These are phyloP conservation scores for Vickermania spadyakhi DNA, from an alignment of 208 protist genomes.

Conservation along the genomic window DNA sequence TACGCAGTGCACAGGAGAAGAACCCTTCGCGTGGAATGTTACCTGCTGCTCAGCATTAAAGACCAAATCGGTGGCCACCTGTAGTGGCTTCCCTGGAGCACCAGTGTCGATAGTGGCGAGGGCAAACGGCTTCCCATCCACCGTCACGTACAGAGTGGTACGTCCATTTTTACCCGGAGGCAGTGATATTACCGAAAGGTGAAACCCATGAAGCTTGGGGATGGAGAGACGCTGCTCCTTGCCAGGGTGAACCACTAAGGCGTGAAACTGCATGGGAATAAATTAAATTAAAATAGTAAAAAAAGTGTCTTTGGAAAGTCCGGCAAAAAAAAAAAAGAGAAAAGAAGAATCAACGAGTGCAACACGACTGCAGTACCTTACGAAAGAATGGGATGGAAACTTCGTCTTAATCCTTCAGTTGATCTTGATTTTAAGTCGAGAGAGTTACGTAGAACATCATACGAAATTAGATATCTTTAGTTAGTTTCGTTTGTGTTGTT, in stretches of 20 bases:
- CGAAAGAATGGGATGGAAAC: too few relatives aligned
- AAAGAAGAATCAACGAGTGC: constrained; percentile 3
- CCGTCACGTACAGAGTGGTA: constrained; percentile 63
- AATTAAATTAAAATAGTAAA: too few relatives aligned
- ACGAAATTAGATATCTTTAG: too few relatives aligned
- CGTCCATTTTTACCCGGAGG: constrained; percentile 50
- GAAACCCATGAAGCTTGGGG: constrained; percentile 42
- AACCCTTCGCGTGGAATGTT: constrained; percentile 72
- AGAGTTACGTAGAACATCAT: too few relatives aligned
- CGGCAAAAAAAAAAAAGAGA: background rate
- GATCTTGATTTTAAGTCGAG: too few relatives aligned
- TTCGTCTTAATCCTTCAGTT: too few relatives aligned
- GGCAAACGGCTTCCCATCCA: constrained; percentile 75
- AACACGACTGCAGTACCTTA: background rate
- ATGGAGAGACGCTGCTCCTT: constrained; percentile 58
- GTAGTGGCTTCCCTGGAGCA: constrained; percentile 33
- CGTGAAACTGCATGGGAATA: constrained; percentile 82
- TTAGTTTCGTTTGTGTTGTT: too few relatives aligned
- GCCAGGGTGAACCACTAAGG: constrained; percentile 53
- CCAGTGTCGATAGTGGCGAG: constrained; percentile 54
- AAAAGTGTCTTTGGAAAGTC: too few relatives aligned
- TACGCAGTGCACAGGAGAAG: constrained; percentile 53
- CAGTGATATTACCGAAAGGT: constrained; percentile 62
- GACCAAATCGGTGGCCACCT: constrained; percentile 65
- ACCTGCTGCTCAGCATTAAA: constrained; percentile 73